phyloP scores from a whole-genome alignment of 164 flowering plant species.

The Dillenia suffruticosa region DNA sequence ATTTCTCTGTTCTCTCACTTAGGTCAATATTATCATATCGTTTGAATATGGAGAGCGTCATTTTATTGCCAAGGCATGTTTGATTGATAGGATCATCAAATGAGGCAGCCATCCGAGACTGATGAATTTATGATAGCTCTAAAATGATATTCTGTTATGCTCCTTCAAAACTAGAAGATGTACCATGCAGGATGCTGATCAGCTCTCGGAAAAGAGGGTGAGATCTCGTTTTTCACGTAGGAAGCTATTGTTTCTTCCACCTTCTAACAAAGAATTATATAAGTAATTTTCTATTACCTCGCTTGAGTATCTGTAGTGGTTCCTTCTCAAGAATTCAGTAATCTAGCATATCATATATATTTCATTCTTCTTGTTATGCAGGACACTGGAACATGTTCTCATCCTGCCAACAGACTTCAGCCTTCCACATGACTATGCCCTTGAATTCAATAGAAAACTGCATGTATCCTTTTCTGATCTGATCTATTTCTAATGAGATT shows the following conservation, averaged over 20 bases:
- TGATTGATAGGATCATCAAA: no score
- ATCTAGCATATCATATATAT: background rate
- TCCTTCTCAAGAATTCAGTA: slow-evolving; percentile 1
- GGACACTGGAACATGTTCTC: slow-evolving; percentile 63
- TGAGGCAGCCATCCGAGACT: no score
- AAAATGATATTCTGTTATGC: no score
- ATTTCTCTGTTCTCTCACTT: background rate
- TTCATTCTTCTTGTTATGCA: slow-evolving; percentile 28
- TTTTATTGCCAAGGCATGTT: no score
- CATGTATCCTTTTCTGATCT: slow-evolving; percentile 52
- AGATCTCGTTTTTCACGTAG: slow-evolving; percentile 96
- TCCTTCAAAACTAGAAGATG: no score
- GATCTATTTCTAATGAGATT: background rate
- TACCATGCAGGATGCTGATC: slow-evolving; percentile 88
- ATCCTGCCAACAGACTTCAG: slow-evolving; percentile 58
- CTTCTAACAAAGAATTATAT: slow-evolving; percentile 52
- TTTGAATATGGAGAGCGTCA: no score
- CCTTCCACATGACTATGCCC: slow-evolving; percentile 50
- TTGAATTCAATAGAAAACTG: slow-evolving; percentile 60
- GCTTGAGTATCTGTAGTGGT: background rate
- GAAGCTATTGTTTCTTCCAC: slow-evolving; percentile 89
- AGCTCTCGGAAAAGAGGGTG: slow-evolving; percentile 94
- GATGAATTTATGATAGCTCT: no score
- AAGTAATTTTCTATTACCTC: slow-evolving; percentile 32
- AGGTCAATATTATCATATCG: background rate